Conservation (phyloP, 129 eudicot genomes). For the Flaveria linearis region DNA sequence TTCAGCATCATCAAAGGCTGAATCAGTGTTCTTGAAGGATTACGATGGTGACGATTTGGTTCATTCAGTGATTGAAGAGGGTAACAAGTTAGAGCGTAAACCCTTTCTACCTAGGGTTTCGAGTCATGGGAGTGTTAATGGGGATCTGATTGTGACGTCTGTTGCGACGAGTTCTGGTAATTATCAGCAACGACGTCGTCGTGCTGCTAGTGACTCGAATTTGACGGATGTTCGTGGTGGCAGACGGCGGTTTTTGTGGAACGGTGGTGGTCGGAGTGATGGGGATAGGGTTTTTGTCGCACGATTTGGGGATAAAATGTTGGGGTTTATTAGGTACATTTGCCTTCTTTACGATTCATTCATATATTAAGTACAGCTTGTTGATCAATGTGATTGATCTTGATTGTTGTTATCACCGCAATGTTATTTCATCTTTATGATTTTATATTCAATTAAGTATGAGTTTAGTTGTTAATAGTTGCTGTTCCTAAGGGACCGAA, state of each 20-base stretch:
- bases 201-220: constrained; percentile 49
- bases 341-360: not conserved
- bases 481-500: too few species aligned
- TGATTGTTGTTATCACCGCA: not conserved
- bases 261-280: constrained; percentile 45
- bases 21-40: constrained; percentile 39
- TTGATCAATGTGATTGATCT: too few species aligned
- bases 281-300: constrained; percentile 41
- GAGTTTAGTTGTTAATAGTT: not conserved
- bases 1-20: constrained; percentile 45
- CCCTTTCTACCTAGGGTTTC: constrained; percentile 57
- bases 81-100: constrained; percentile 33
- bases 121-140: constrained; percentile 37
- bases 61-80: constrained; percentile 41
- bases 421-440: not conserved
- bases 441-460: not conserved
- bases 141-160: not conserved
- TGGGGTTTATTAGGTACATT: constrained; percentile 62
- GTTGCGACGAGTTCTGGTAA: not conserved
- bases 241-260: constrained; percentile 40
- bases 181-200: constrained; percentile 47
- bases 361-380: too few species aligned
- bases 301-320: constrained; percentile 51
- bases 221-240: constrained; percentile 36
- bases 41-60: constrained; percentile 23